phyloP scores from a whole-genome alignment of 306 rosid genomes.

The Potentilla sterilis region DNA sequence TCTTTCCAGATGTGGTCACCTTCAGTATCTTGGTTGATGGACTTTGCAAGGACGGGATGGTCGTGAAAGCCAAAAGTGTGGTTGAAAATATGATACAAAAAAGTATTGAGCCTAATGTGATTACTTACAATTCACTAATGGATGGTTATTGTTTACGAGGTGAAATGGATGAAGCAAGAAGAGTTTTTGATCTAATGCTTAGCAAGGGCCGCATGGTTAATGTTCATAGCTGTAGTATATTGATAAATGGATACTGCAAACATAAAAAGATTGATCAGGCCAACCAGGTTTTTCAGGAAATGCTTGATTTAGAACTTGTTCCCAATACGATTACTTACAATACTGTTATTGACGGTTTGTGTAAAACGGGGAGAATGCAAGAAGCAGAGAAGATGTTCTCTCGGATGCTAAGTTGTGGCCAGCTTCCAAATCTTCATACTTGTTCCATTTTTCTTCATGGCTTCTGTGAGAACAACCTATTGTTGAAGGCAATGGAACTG shows the following conservation, averaged over 20 bases:
- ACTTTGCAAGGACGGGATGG: background rate
- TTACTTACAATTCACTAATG: too few species aligned
- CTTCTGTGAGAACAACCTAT: background rate
- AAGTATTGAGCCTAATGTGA: too few species aligned
- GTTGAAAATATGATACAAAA: background rate
- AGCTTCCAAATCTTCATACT: background rate
- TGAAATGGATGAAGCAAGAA: background rate
- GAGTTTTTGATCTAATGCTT: background rate
- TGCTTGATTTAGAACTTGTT: background rate
- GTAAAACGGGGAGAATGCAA: background rate
- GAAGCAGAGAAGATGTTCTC: conserved; percentile 29
- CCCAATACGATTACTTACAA: conserved; percentile 14
- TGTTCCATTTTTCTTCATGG: background rate
- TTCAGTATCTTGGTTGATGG: background rate
- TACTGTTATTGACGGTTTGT: conserved; percentile 11
- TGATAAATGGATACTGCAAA: too few species aligned
- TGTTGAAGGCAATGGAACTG: background rate
- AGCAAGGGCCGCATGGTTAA: background rate
- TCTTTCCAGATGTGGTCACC: background rate
- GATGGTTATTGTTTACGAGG: background rate
- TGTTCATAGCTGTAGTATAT: background rate
- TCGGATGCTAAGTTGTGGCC: conserved; percentile 5
- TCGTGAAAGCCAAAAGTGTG: background rate
- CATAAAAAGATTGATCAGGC: background rate
- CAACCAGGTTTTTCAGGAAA: background rate